Base-by-base conservation (phyloP, 352 stramenopile species). In the Phytophthora chlamydospora region DNA sequence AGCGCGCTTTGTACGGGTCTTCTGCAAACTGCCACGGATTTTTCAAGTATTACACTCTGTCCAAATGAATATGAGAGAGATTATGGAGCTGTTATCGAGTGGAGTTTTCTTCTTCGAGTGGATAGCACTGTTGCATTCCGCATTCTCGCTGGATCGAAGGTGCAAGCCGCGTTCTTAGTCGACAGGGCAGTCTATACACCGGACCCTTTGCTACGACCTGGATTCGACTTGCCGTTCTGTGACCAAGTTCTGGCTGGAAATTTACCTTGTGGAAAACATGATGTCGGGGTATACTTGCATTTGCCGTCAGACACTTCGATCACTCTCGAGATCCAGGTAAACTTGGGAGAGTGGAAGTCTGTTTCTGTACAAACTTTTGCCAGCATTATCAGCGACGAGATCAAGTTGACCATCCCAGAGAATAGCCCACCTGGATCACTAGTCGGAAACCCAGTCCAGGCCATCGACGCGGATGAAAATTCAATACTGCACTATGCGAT, bases 391-490 rank as follows among this genome's bases (percentile, higher is more conserved):
- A 56, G 12, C 21, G 6, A 21, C 38, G 6, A n/a, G 10, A 63
- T 65, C 31, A 32, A 51, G 34, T 29, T 43, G n/a, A 56, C 41
- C 1, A 68, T 73, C 19, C 7, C 14, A 11, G 64, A 73, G 47
- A 68, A 73, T 33, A 69, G 65, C 33, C 6, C 19, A 7, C 36
- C 42, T 44, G 58, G 59, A 5, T 54, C 47, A 10, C 2, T 19
- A 8, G 58, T 58, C 38, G 65, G 58, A 24, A 6, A 34, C 19
- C 32, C 52, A 24, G 3, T 73, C 42, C 40, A 62, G 7, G 58
- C 65, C 1, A 60, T 69, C 34, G 65, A 73, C 39, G 33, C 65
- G 27, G 65, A 73, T 51, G 11, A n/a, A 21, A 5, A 33, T 17
- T 50, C 65, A n/a, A 52, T 38, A 12, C 13, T 69, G 3, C 41